Conservation (phyloP, 768 basidiomycete species). For the Suillus subluteus region DNA sequence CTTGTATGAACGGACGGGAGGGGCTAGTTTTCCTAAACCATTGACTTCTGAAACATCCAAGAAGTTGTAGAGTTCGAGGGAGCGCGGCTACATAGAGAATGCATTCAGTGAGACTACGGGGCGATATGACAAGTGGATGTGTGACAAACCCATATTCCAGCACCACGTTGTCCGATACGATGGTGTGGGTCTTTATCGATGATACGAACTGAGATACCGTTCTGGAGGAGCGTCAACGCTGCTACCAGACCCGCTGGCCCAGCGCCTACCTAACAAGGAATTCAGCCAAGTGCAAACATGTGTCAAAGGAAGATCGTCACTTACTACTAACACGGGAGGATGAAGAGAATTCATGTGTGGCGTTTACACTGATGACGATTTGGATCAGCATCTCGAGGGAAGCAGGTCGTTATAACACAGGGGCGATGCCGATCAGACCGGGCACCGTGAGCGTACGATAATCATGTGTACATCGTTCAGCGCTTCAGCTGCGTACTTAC, state of each 20-base stretch:
- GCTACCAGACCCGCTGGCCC: slow-evolving; percentile 50
- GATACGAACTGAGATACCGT: slow-evolving; percentile 26
- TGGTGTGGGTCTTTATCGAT: slow-evolving; percentile 23
- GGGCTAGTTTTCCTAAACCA: slow-evolving; percentile 30
- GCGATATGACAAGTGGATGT: too few relatives aligned
- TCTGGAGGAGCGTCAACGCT: slow-evolving; percentile 40
- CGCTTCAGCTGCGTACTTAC: too few relatives aligned
- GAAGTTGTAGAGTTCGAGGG: slow-evolving; percentile 43
- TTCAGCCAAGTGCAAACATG: not conserved
- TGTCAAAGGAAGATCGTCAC: not conserved
- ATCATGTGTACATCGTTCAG: too few relatives aligned
- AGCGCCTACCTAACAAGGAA: slow-evolving; percentile 42
- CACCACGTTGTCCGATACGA: slow-evolving; percentile 42
- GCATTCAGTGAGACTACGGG: not conserved
- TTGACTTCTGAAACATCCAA: slow-evolving; percentile 42
- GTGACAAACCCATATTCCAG: slow-evolving; percentile 38
- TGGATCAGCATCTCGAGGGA: not conserved
- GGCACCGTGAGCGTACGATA: too few relatives aligned
- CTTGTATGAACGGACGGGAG: slow-evolving; percentile 38
- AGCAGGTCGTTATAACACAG: not conserved
- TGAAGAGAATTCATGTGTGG: not conserved
- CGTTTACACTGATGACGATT: not conserved
- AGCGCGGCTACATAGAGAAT: slow-evolving; percentile 39
- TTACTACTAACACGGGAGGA: slow-evolving; percentile 13
- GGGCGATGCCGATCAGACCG: not conserved